Evolutionary conservation across 2,329 filamentous ascomycete genomes (phyloP).

Genomic region (Colletotrichum melonis): DNA sequence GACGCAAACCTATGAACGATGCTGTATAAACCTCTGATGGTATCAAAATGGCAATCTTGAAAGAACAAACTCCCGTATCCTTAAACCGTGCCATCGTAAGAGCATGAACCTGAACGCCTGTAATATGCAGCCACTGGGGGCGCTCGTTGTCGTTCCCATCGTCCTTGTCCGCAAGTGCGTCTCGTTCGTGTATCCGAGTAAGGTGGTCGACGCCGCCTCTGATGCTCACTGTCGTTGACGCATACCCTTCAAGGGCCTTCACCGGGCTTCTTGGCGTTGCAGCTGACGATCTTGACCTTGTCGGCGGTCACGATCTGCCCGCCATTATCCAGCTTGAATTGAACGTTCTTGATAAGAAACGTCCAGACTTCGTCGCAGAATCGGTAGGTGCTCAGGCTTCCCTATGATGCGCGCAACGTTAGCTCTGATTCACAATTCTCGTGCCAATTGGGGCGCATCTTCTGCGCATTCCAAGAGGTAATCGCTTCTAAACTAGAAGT

Average conservation of each 20-base stretch:
- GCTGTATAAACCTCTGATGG: conserved; percentile 23
- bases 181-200: conserved; percentile 7
- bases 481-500: no score
- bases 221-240: neutral
- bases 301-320: conserved; percentile 81
- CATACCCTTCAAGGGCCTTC: conserved; percentile 45
- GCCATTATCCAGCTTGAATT: conserved; percentile 94
- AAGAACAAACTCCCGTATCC: conserved; percentile 23
- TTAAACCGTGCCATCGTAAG: conserved; percentile 16
- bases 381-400: conserved; percentile 96
- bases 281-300: conserved; percentile 98
- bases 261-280: conserved; percentile 82
- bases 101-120: conserved; percentile 28
- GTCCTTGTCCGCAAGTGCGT: conserved; percentile 8
- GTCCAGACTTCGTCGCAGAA: conserved; percentile 99
- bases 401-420: conserved; percentile 62
- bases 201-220: neutral
- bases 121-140: conserved; percentile 28
- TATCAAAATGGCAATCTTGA: conserved; percentile 33
- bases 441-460: neutral
- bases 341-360: conserved; percentile 97
- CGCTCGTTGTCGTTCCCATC: conserved; percentile 10
- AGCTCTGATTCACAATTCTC: neutral
- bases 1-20: conserved; percentile 3
- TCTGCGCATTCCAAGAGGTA: neutral